Percentiles rank a stretch among this genome's conserved stretches.
Evolutionary conservation across 2,329 filamentous ascomycete genomes (phyloP).

Genomic region (Phialophora chinensis): DNA sequence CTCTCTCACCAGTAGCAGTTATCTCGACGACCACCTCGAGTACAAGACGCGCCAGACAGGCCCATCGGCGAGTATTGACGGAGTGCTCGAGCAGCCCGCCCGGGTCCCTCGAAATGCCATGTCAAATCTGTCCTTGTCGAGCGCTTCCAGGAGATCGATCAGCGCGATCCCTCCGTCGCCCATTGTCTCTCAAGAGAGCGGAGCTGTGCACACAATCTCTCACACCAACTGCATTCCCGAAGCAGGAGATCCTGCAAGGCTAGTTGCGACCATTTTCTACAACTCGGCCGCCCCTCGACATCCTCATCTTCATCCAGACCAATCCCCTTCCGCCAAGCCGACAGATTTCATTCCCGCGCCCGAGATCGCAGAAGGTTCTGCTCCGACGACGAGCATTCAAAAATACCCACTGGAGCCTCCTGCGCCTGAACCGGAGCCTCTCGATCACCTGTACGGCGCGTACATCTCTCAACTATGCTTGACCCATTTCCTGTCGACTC

Average conservation of each 20-base stretch:
- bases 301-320: conserved; percentile 56
- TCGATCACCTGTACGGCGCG: conserved; percentile 62
- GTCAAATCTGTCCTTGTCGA: conserved; percentile 33
- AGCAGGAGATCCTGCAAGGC: conserved; percentile 49
- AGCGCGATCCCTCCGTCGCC: conserved; percentile 38
- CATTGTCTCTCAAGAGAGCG: conserved; percentile 50
- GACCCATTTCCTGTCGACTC: conserved; percentile 61
- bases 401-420: conserved; percentile 62
- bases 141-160: conserved; percentile 36
- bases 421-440: conserved; percentile 59
- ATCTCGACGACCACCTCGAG: conserved; percentile 56
- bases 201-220: conserved; percentile 55
- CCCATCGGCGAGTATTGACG: conserved; percentile 39
- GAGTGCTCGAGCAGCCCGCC: conserved; percentile 37
- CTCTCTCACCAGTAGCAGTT: conserved; percentile 49
- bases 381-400: conserved; percentile 58
- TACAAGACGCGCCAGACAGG: conserved; percentile 44
- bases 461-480: conserved; percentile 62
- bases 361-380: conserved; percentile 52
- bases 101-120: conserved; percentile 28
- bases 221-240: conserved; percentile 49
- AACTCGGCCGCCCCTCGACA: conserved; percentile 52
- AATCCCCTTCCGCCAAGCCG: conserved; percentile 45
- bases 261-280: conserved; percentile 58
- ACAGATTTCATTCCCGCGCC: conserved; percentile 51